Evolutionary conservation across 2,329 filamentous ascomycete genomes (phyloP), one percentile per base, ranked within the genome.

Genomic region (Curvularia eragrostidis): DNA sequence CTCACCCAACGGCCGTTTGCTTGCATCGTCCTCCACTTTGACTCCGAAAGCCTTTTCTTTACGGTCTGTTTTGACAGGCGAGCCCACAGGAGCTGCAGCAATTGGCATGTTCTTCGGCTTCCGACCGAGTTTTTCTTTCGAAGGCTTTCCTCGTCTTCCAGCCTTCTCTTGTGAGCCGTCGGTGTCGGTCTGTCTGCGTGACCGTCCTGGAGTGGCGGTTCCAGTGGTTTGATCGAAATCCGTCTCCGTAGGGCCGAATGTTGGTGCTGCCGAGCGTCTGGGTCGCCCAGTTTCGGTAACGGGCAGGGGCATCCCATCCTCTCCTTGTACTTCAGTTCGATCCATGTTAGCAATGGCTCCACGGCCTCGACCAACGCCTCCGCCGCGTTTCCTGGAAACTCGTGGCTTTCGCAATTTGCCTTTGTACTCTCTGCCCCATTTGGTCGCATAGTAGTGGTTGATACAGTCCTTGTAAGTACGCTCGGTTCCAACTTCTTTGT

Each of bases 381-480:
- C 71, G 54, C 67, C 78, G 69, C 72, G 65, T 46, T 65, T 69
- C 34, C 66, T 61, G 7, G 66, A 71, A 34, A 66, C 75, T 38
- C 69, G 58, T 48, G 74, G 64, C 64, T 72, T 76, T 3, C 51
- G 44, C 28, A 89, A 82, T 76, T 90, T 91, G 70, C 91, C 89
- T 73, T 93, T 92, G 59, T 93, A 87, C 61, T 91, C 88, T 41
- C 87, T 84, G 46, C 87, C 83, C 78, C 89, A 89, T 78, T 87
- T 95, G 72, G 89, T 91, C 61, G 91, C 83, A 75, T 95, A 95
- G 77, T 95, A 95, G 75, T 93, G 92, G 71, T 92, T 89, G 66
- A 95, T 95, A 75, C 89, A 92, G 46, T 90, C 86, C 63, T 89
- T 89, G 75, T 91, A 93, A 67, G 90, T 87, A 23, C 91, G 86